Percentiles rank a stretch among this genome's conserved stretches.
phyloP scores from a whole-genome alignment of 306 rosid genomes.

The Bauhinia variegata region DNA sequence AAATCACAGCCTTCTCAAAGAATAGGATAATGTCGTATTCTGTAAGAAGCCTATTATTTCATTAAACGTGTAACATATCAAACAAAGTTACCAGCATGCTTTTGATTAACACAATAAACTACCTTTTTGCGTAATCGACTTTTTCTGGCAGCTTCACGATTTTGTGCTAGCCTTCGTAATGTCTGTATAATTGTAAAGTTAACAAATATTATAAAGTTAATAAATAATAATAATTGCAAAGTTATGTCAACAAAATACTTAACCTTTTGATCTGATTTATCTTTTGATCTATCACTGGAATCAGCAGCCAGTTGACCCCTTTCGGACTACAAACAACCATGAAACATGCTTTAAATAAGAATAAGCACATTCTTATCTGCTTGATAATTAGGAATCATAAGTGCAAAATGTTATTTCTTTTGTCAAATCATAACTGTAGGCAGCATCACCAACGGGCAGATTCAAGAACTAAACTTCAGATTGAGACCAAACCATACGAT shows the following conservation, averaged over 20 bases:
- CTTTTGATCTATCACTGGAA: constrained; percentile 86
- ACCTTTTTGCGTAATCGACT: constrained; percentile 91
- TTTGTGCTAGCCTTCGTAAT: constrained; percentile 92
- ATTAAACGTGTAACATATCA: not conserved
- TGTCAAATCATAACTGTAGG: constrained; percentile 1
- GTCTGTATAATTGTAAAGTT: constrained; percentile 53
- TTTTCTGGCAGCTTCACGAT: constrained; percentile 98
- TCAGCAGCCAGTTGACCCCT: constrained; percentile 61
- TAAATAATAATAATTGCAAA: constrained; percentile 30
- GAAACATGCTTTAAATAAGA: constrained; percentile 15
- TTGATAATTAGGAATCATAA: not conserved
- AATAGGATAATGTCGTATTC: constrained; percentile 4
- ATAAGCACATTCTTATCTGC: constrained; percentile 4
- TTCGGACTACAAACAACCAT: constrained; percentile 67
- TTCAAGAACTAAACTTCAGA: constrained; percentile 26
- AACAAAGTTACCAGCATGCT: constrained; percentile 15
- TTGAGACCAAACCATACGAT: constrained; percentile 3
- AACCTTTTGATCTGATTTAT: constrained; percentile 95
- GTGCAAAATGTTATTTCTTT: not conserved
- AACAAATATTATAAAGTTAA: too few species aligned
- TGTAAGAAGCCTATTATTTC: constrained; percentile 1
- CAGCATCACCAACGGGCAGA: constrained; percentile 1
- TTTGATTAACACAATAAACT: constrained; percentile 16
- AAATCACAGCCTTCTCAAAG: constrained; percentile 1
- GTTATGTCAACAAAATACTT: constrained; percentile 16